Evolutionary conservation across 2,329 filamentous ascomycete genomes (phyloP), one percentile per base, ranked within the genome.

Genomic region (Hysterium pulicare): DNA sequence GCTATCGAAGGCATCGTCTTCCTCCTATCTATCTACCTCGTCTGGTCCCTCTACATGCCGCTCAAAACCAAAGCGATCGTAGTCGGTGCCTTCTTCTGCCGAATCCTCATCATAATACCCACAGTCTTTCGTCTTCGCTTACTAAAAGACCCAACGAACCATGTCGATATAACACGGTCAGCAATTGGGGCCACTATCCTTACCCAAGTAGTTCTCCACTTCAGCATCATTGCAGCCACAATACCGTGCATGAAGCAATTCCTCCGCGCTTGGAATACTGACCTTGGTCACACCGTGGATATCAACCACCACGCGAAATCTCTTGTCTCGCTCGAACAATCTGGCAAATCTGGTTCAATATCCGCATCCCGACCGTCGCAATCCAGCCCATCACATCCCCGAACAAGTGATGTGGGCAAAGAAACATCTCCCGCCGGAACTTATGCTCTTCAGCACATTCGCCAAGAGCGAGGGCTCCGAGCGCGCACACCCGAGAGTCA

Each of bases 181-280:
- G 13, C 11, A 15, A 20, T 24, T 9, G 15, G n/a, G 10, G 10
- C 19, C 35, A 16, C n/a, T 9, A 38, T 38, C 35, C 7, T 38
- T 5, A 38, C 21, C 22, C 35, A 38, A 38, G 21, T 38, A 3
- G 35, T 38, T n/a, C 15, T 38, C n/a, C 35, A 38, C 35, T 38
- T 38, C 35, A 22, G 11, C 17, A 13, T 38, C 35, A 38, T 38
- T 10, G 35, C 17, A 5, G 17, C 17, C 4, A 38, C 35, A 5
- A 13, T 38, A 8, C 35, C 35, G 13, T 38, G 35, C 35, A 38
- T 38, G 21, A 23, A 28, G 23, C 35, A 38, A 24, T 38, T 38
- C 35, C 35, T 38, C 22, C 16, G 35, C 10, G 35, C 35, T 3
- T 28, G 15, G n/a, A 20, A 38, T 19, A 38, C 35, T 3, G 35